Evolutionary conservation across 1,139 yeast genomes (phyloP).

Genomic region (Kluyveromyces sp.): DNA sequence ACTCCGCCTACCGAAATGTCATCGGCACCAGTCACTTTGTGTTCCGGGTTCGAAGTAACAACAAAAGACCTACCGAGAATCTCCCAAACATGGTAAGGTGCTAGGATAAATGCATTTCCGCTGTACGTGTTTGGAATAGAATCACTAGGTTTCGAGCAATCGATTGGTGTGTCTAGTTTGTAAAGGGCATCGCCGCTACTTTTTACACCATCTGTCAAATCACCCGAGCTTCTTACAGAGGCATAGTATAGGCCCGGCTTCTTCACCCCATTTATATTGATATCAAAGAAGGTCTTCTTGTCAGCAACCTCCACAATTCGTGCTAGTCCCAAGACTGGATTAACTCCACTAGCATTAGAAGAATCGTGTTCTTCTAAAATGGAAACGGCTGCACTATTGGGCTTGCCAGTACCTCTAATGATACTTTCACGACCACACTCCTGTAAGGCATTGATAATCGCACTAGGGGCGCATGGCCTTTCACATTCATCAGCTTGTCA

Average conservation of each 20-base stretch:
- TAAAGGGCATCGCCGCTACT: conserved; percentile 54
- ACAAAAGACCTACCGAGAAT: conserved; percentile 78
- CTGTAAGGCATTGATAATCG: conserved; percentile 19
- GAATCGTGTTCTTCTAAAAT: conserved; percentile 62
- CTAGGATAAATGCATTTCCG: conserved; percentile 62
- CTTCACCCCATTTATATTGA: conserved; percentile 65
- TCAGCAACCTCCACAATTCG: conserved; percentile 66
- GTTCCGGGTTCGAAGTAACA: conserved; percentile 40
- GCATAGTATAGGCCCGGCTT: conserved; percentile 60
- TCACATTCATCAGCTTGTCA: conserved; percentile 19
- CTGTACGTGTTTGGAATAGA: conserved; percentile 14
- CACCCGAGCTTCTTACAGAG: conserved; percentile 61
- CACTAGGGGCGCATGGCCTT: conserved; percentile 25
- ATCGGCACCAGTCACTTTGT: conserved; percentile 33
- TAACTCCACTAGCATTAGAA: conserved; percentile 33
- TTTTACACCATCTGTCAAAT: conserved; percentile 64
- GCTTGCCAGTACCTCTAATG: conserved; percentile 81
- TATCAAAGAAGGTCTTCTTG: conserved; percentile 53
- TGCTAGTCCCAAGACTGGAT: conserved; percentile 80
- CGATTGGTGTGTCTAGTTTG: conserved; percentile 36
- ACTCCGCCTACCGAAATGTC: conserved; percentile 59
- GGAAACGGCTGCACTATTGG: conserved; percentile 87
- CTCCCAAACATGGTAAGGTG: conserved; percentile 49
- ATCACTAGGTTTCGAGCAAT: conserved; percentile 31
- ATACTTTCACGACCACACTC: conserved; percentile 72